Evolutionary conservation across 1,139 yeast species (phyloP).

Genomic region (Saccharomyces uvarum): DNA sequence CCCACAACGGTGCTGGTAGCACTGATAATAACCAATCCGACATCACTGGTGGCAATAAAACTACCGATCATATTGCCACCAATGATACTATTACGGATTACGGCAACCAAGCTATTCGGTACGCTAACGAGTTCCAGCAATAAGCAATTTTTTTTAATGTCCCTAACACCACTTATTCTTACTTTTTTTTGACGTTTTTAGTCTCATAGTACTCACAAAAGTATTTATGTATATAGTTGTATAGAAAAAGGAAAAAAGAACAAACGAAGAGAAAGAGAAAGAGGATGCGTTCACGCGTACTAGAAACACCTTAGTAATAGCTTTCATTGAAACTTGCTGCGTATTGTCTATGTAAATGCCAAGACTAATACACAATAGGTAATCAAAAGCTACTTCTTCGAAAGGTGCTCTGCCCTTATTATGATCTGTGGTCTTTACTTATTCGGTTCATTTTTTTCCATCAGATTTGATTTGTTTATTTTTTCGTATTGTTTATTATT

Average conservation of each 20-base stretch:
- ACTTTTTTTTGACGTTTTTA: neutral
- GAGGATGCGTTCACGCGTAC: neutral
- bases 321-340: too few relatives aligned
- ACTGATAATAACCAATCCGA: neutral
- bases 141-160: neutral
- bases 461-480: neutral
- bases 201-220: neutral
- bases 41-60: neutral
- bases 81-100: slow-evolving; percentile 24
- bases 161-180: neutral
- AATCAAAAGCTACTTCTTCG: too few relatives aligned
- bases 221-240: neutral
- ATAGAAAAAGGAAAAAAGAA: neutral
- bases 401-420: neutral
- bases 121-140: slow-evolving; percentile 30
- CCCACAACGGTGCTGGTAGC: slow-evolving; percentile 1
- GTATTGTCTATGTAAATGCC: too few relatives aligned
- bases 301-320: neutral
- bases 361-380: too few relatives aligned
- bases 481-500: neutral
- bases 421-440: neutral
- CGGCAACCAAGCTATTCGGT: slow-evolving; percentile 31
- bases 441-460: too few relatives aligned
- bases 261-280: neutral
- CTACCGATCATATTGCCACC: neutral